These are phyloP conservation scores for Priceomyces carsonii DNA, from an alignment of 805 yeast genomes.

Conservation along the genomic window DNA sequence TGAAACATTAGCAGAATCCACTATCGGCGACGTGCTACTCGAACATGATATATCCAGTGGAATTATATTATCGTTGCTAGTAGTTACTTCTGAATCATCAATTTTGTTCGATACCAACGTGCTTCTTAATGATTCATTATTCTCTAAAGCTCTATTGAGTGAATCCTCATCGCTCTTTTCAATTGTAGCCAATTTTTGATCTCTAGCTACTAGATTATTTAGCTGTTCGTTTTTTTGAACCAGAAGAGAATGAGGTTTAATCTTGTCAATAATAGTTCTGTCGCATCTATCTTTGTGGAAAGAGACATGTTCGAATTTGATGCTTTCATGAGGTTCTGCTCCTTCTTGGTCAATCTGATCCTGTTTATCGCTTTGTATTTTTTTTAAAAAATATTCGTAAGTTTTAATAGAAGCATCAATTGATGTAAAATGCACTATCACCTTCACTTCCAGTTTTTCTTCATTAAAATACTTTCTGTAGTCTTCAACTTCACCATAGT, in stretches of 20 bases:
- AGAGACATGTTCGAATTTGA: constrained; percentile 16
- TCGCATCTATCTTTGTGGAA: constrained; percentile 43
- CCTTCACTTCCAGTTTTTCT: constrained; percentile 5
- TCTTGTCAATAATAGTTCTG: constrained; percentile 17
- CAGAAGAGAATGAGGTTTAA: constrained; percentile 4
- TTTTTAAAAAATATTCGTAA: constrained; percentile 32
- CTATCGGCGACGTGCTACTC: constrained; percentile 7
- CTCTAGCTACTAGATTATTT: background rate
- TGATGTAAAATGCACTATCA: constrained; percentile 41
- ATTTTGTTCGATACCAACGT: constrained; percentile 1
- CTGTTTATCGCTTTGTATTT: constrained; percentile 22
- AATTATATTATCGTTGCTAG: constrained; percentile 1
- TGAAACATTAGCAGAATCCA: constrained; percentile 10
- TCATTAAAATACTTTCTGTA: constrained; percentile 20
- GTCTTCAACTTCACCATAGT: constrained; percentile 44
- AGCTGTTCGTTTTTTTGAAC: background rate
- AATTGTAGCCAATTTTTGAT: too few relatives aligned
- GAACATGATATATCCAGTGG: constrained; percentile 5
- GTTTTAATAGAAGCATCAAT: constrained; percentile 48
- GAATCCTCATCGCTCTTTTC: constrained; percentile 3
- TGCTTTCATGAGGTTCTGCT: constrained; percentile 10
- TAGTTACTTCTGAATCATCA: background rate
- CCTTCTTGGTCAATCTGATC: constrained; percentile 15
- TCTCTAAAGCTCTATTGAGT: constrained; percentile 4
- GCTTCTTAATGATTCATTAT: constrained; percentile 5